Conservation (phyloP, 2,329 filamentous ascomycete genomes). For the Endoconidiophora polonica region DNA sequence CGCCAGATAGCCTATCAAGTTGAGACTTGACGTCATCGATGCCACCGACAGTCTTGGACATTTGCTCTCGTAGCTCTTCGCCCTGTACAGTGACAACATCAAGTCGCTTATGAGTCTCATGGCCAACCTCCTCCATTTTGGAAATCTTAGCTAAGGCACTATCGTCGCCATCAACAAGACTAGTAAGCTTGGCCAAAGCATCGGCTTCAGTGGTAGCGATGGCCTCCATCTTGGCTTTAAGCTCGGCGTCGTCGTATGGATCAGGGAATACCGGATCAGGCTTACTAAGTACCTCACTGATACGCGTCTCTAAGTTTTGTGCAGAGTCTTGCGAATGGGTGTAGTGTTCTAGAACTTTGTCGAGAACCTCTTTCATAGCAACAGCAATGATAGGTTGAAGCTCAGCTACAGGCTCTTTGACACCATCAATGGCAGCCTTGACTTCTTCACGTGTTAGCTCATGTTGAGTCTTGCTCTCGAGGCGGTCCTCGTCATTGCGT, state of each 20-base stretch:
- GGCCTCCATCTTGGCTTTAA: constrained; percentile 15
- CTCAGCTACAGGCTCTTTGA: constrained; percentile 63
- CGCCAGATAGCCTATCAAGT: constrained; percentile 3
- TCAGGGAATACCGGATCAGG: constrained; percentile 36
- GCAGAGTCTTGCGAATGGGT: constrained; percentile 63
- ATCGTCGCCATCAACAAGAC: constrained; percentile 8
- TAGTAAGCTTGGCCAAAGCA: constrained; percentile 7
- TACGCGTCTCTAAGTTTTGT: constrained; percentile 37
- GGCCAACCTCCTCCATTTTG: constrained; percentile 3
- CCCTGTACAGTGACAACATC: constrained; percentile 10
- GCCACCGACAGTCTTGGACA: constrained; percentile 6
- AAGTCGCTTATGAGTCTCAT: constrained; percentile 11
- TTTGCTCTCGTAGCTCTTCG: constrained; percentile 10
- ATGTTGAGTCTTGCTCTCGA: constrained; percentile 62
- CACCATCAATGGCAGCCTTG: constrained; percentile 49
- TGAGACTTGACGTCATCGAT: constrained; percentile 9
- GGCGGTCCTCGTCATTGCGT: constrained; percentile 60
- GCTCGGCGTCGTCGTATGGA: constrained; percentile 39
- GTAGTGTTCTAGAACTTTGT: constrained; percentile 70
- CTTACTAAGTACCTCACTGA: constrained; percentile 42
- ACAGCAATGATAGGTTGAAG: constrained; percentile 80
- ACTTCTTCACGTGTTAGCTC: constrained; percentile 69
- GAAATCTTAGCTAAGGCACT: constrained; percentile 8
- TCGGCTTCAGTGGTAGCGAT: constrained; percentile 11
- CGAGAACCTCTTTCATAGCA: constrained; percentile 69